Evolutionary conservation across 1,284 basidiomycete genomes (phyloP).

Genomic region (Ganoderma sinense): DNA sequence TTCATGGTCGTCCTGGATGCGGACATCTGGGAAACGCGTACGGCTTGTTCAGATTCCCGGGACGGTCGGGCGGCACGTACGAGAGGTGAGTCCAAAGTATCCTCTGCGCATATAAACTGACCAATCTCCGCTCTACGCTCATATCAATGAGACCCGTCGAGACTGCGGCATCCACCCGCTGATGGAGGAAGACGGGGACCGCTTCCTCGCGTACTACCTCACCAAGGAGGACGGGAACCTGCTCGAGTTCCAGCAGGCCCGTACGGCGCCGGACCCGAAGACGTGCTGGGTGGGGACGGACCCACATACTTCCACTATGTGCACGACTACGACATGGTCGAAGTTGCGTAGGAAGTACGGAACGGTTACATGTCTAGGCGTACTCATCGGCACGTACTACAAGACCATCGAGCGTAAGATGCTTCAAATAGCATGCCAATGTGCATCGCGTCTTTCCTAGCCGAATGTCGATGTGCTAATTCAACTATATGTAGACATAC

Average conservation of each 20-base stretch:
- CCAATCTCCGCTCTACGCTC: not conserved
- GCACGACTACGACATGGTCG: constrained; percentile 85
- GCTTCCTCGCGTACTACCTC: constrained; percentile 88
- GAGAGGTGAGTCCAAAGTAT: constrained; percentile 56
- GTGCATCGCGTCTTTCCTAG: constrained; percentile 50
- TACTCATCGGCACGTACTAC: constrained; percentile 85
- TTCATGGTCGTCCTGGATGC: constrained; percentile 89
- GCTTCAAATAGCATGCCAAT: constrained; percentile 80
- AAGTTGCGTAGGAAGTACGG: constrained; percentile 82
- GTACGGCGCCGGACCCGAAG: constrained; percentile 42
- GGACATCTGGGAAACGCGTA: constrained; percentile 90
- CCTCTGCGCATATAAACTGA: constrained; percentile 5
- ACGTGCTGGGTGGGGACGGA: constrained; percentile 59
- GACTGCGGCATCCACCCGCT: constrained; percentile 88
- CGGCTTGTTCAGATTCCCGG: constrained; percentile 88
- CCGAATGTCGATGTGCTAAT: not conserved
- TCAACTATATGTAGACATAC: constrained; percentile 50
- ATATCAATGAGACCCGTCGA: constrained; percentile 79
- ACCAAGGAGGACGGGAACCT: constrained; percentile 75
- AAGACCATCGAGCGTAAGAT: constrained; percentile 89
- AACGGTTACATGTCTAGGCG: constrained; percentile 87
- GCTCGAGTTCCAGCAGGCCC: constrained; percentile 39
- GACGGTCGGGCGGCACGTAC: constrained; percentile 82
- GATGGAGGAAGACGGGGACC: constrained; percentile 86
- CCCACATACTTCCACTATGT: constrained; percentile 75